These are phyloP conservation scores for Taiwanofungus camphoratus DNA, from an alignment of 1,284 basidiomycete genomes.

Conservation along the genomic window DNA sequence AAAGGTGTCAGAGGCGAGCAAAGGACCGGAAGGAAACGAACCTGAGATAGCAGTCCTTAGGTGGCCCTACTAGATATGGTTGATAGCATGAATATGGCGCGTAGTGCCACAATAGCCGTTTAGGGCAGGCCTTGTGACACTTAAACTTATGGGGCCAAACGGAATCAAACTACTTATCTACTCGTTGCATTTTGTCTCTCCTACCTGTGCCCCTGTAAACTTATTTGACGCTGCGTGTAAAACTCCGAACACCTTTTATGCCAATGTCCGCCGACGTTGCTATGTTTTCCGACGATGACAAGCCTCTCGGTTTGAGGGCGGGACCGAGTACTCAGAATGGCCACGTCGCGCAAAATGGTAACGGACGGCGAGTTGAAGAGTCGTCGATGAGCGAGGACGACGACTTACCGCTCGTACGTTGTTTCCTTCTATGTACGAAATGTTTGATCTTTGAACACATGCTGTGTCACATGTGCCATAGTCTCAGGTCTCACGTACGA, in stretches of 20 bases:
- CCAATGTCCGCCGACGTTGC: slow-evolving; percentile 41
- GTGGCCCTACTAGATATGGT: neutral
- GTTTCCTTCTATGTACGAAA: slow-evolving; percentile 5
- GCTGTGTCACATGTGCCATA: slow-evolving; percentile 25
- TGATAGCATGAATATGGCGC: slow-evolving; percentile 3
- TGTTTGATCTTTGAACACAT: neutral
- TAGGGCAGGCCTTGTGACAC: slow-evolving; percentile 58
- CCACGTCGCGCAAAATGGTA: slow-evolving; percentile 39
- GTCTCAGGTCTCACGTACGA: slow-evolving; percentile 37
- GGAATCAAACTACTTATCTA: slow-evolving; percentile 24
- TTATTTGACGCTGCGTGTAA: neutral
- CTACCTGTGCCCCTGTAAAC: slow-evolving; percentile 7
- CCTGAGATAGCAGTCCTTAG: too few species aligned
- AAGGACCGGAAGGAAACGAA: slow-evolving; percentile 1
- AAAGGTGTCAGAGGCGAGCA: slow-evolving; percentile 8
- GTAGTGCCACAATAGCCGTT: slow-evolving; percentile 32
- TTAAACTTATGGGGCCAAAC: slow-evolving; percentile 39
- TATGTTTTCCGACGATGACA: slow-evolving; percentile 64
- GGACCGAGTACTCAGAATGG: slow-evolving; percentile 21
- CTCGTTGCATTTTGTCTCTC: slow-evolving; percentile 17
- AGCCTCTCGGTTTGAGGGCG: slow-evolving; percentile 47
- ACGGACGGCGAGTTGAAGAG: slow-evolving; percentile 36
- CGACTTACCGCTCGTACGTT: slow-evolving; percentile 64
- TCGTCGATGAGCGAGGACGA: slow-evolving; percentile 59
- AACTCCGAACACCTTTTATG: slow-evolving; percentile 7